Percentiles rank a stretch among this genome's conserved stretches.
Conservation (phyloP, 306 rosid genomes). For the Cucurbita ficifolia region DNA sequence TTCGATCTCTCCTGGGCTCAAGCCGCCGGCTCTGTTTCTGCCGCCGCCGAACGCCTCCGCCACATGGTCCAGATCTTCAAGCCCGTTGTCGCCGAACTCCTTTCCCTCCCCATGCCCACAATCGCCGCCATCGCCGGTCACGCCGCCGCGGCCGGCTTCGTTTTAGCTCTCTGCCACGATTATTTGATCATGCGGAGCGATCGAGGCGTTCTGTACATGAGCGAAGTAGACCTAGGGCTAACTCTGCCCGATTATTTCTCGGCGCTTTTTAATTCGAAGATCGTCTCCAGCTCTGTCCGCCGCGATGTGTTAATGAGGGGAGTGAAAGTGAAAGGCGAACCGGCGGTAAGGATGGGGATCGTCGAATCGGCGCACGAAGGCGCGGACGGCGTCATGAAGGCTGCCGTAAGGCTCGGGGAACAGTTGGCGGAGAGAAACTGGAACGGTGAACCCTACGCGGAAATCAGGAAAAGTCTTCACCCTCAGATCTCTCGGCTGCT, state of each 20-base stretch:
- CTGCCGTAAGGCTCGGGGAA: conserved; percentile 36
- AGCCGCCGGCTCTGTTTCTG: conserved; percentile 27
- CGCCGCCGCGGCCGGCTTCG: conserved; percentile 44
- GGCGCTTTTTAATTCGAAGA: conserved; percentile 26
- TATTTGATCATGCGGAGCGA: conserved; percentile 48
- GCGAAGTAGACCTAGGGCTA: conserved; percentile 46
- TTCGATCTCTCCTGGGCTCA: conserved; percentile 60
- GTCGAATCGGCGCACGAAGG: conserved; percentile 54
- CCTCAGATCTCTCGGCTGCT: conserved; percentile 28
- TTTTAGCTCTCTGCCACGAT: conserved; percentile 47
- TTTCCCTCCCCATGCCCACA: conserved; percentile 62
- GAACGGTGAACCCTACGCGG: conserved; percentile 40
- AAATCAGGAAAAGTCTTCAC: conserved; percentile 55
- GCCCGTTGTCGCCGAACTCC: conserved; percentile 37
- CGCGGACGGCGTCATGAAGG: conserved; percentile 23
- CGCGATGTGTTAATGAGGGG: conserved; percentile 40
- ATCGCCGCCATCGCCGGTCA: conserved; percentile 59
- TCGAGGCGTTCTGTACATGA: conserved; percentile 54
- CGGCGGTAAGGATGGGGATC: conserved; percentile 45
- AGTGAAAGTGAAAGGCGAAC: conserved; percentile 27
- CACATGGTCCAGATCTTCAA: conserved; percentile 25
- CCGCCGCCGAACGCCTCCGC: conserved; percentile 19
- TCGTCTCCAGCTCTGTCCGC: conserved; percentile 20
- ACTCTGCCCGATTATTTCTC: conserved; percentile 47
- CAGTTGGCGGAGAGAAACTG: conserved; percentile 32